Conservation (phyloP, 306 rosid species). For the Nissolia schottii region DNA sequence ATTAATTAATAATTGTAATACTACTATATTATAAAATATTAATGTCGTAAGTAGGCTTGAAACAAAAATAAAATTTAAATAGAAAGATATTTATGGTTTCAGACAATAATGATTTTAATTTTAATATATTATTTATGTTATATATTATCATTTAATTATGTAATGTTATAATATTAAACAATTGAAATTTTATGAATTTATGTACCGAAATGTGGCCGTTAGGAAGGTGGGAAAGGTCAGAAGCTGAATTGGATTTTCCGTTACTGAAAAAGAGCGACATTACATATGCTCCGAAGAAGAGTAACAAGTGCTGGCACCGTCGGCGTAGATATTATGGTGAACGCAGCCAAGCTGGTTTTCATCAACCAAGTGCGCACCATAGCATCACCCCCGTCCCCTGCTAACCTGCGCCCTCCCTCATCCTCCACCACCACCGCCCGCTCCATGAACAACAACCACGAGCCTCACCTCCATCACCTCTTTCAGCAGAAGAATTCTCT, state of each 20-base stretch:
- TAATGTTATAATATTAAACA: too few species aligned
- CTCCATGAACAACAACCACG: conserved; percentile 9
- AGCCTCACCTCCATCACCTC: conserved; percentile 20
- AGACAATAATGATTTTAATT: too few species aligned
- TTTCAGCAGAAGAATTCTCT: conserved; percentile 24
- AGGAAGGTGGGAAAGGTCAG: neutral
- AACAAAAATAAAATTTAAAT: too few species aligned
- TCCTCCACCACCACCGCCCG: neutral
- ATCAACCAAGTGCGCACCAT: neutral
- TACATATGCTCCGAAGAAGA: neutral
- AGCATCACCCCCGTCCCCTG: neutral
- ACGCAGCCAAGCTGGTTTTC: neutral
- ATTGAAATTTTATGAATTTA: too few species aligned
- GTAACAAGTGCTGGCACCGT: neutral
- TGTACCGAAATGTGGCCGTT: neutral
- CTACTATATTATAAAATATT: too few species aligned
- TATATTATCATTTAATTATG: too few species aligned
- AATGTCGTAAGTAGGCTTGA: too few species aligned
- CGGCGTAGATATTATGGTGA: neutral
- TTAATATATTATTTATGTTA: too few species aligned
- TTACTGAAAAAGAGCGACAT: neutral
- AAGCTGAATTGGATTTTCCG: neutral
- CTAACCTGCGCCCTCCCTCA: neutral
- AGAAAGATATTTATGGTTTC: too few species aligned
- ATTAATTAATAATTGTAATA: too few species aligned